Conservation (phyloP, 163 green algal genomes). For the Chlorella variabilis region DNA sequence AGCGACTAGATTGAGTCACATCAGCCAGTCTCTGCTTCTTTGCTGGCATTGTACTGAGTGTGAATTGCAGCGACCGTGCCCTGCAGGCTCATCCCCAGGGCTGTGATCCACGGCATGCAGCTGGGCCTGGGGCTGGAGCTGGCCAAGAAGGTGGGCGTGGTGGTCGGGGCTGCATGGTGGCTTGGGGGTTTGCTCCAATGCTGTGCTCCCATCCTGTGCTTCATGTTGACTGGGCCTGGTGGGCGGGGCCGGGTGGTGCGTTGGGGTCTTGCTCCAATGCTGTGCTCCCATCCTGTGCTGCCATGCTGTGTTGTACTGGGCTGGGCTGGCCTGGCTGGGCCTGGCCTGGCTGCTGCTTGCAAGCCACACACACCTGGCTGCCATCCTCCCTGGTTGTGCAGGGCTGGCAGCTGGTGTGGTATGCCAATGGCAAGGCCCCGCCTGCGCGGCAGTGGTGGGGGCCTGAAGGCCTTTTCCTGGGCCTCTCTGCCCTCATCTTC, state of each 20-base stretch:
- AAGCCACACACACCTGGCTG: too few species aligned
- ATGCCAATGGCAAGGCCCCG: background rate
- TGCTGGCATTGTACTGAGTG: too few species aligned
- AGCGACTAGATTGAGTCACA: too few species aligned
- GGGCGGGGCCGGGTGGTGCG: too few species aligned
- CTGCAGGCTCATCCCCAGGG: constrained; percentile 52
- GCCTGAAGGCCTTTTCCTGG: constrained; percentile 42
- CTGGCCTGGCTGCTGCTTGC: too few species aligned
- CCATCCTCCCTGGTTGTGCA: constrained; percentile 35
- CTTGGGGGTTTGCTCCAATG: too few species aligned
- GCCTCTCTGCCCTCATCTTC: constrained; percentile 35
- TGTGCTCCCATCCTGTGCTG: too few species aligned
- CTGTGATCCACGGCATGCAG: constrained; percentile 83
- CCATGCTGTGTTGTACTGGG: background rate
- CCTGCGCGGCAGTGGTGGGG: constrained; percentile 4
- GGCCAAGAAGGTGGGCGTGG: constrained; percentile 37
- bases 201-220: too few species aligned
- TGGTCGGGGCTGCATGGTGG: background rate
- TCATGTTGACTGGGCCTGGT: too few species aligned
- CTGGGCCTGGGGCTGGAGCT: constrained; percentile 79
- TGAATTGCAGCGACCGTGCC: too few species aligned
- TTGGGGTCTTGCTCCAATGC: too few species aligned
- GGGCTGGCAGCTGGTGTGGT: constrained; percentile 59
- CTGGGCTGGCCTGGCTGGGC: background rate
- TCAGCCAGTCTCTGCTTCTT: background rate